Evolutionary conservation across 495 filamentous ascomycete genomes (phyloP).

Genomic region (Penicillium canescens): DNA sequence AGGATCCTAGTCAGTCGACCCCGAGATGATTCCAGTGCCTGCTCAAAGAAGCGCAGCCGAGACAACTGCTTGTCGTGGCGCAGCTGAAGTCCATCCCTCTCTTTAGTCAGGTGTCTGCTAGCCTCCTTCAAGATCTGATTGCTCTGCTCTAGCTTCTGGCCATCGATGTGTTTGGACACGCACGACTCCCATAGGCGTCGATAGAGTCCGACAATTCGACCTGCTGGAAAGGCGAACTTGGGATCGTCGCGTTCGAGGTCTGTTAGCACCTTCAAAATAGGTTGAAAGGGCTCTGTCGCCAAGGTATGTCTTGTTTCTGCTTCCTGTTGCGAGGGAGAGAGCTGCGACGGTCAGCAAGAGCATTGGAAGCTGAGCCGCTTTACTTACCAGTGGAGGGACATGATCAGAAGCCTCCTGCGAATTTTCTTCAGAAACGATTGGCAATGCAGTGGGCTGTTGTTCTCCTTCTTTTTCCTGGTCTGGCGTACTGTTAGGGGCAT

Average conservation of each 20-base stretch:
- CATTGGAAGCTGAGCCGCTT: background rate
- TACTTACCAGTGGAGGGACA: slow-evolving; percentile 1
- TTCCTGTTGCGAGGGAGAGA: background rate
- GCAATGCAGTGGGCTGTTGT: background rate
- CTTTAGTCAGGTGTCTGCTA: slow-evolving; percentile 1
- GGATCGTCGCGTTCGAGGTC: slow-evolving; percentile 7
- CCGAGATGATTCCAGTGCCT: slow-evolving; percentile 4
- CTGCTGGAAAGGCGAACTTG: slow-evolving; percentile 1
- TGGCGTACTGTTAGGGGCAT: background rate
- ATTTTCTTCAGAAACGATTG: background rate
- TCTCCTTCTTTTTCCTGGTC: background rate
- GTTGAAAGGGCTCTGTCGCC: background rate
- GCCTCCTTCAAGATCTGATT: slow-evolving; percentile 4
- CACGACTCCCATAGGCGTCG: slow-evolving; percentile 1
- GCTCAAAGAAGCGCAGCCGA: slow-evolving; percentile 4
- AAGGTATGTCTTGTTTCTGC: background rate
- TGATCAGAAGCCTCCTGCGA: background rate
- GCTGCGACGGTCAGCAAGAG: background rate
- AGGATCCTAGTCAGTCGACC: slow-evolving; percentile 2
- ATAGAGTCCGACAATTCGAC: slow-evolving; percentile 1
- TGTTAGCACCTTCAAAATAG: background rate
- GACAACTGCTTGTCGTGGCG: slow-evolving; percentile 9
- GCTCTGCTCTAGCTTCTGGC: background rate
- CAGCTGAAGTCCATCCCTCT: slow-evolving; percentile 9
- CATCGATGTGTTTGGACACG: slow-evolving; percentile 5